Evolutionary conservation across 2,329 filamentous ascomycete species (phyloP), one percentile per base, ranked within the genome.

Genomic region (Colletotrichum cuscutae): DNA sequence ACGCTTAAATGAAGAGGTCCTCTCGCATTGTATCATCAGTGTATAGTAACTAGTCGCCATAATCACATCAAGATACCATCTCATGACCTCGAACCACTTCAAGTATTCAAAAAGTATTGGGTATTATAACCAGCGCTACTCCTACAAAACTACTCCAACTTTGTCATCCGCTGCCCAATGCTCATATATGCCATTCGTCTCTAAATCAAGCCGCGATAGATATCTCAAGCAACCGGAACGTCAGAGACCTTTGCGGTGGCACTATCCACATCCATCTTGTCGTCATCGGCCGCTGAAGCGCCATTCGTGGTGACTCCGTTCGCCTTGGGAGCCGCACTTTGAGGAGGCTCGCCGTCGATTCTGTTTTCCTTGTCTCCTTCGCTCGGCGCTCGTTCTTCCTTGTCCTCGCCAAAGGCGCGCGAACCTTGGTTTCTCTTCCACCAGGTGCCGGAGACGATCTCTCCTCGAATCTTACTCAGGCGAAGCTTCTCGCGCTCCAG

Each of bases 331-430:
- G 28, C 22, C n/a, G 58, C 28, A 8, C 26, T 22, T 13, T 54
- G 60, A 11, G 42, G 24, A 13, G 35, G n/a, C 65, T 76, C 72
- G 13, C 73, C 76, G 0, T 69, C 74, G 0, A 81, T 79, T 2
- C 76, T 80, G 71, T 89, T 89, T 78, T 88, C 86, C 78, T 88
- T 89, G 60, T 89, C 83, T 0, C 82, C 82, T 52, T 85, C 81
- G 52, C 78, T 82, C 8, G 75, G 74, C 35, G 77, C 60, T 46
- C 78, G 80, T 46, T 78, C 76, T 26, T 77, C 76, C 57, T 81
- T 79, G 62, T 49, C n/a, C 19, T 80, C 78, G 74, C 49, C 65
- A 52, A 7, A 35, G n/a, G 57, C 76, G 9, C 75, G 71, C 63
- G 76, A 76, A 62, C 79, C 37, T 24, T 76, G 73, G 9, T 79